Conservation (phyloP, 2,329 filamentous ascomycete genomes). For the Leptosphaerulina australis region DNA sequence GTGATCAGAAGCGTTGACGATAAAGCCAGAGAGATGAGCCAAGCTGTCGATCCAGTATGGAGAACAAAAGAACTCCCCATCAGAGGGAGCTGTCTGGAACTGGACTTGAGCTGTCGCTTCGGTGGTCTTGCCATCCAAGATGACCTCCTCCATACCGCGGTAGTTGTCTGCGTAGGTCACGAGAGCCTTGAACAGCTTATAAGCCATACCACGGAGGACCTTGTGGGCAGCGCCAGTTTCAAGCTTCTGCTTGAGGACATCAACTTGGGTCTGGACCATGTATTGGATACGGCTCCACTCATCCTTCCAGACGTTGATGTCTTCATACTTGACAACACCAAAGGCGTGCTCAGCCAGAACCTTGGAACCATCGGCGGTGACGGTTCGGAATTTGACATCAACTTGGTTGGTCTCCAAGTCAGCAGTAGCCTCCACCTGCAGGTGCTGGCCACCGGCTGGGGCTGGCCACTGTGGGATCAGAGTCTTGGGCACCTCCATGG, state of each 20-base stretch:
- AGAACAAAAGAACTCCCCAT: constrained; percentile 63
- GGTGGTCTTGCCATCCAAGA: constrained; percentile 61
- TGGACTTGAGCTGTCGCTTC: constrained; percentile 62
- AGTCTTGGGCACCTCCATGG: constrained; percentile 73
- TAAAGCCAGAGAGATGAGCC: constrained; percentile 64
- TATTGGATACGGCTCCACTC: constrained; percentile 71
- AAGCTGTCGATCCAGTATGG: constrained; percentile 66
- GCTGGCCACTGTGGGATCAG: constrained; percentile 64
- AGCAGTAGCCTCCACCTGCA: constrained; percentile 66
- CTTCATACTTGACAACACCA: constrained; percentile 67
- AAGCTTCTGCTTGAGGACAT: constrained; percentile 72
- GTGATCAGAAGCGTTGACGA: constrained; percentile 64
- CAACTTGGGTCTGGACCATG: constrained; percentile 61
- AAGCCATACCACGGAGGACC: constrained; percentile 75
- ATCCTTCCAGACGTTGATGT: constrained; percentile 64
- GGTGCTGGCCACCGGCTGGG: constrained; percentile 61
- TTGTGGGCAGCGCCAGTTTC: constrained; percentile 71
- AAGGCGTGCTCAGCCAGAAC: constrained; percentile 66
- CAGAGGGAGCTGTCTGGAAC: constrained; percentile 60
- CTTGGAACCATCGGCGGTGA: constrained; percentile 63
- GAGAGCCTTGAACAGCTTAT: constrained; percentile 71
- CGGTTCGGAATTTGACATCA: constrained; percentile 62
- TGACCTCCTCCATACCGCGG: constrained; percentile 64
- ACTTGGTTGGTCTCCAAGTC: constrained; percentile 63
- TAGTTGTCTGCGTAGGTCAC: constrained; percentile 64